Base-by-base conservation (phyloP, 345 rosid genomes). In the Aegle marmelos region DNA sequence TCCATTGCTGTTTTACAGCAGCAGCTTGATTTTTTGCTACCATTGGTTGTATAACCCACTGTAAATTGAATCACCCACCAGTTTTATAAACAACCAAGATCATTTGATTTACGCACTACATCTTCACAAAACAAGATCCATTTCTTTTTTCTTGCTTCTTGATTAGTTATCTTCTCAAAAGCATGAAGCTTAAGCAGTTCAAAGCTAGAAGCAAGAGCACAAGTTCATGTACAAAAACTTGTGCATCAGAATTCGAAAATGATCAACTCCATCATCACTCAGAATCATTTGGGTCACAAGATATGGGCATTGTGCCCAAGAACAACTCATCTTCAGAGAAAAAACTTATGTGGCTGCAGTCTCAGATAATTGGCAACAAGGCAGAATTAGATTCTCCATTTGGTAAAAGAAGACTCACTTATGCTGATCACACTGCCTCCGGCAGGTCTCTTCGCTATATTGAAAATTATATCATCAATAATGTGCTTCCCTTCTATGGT, bases 401-500 rank as follows among this genome's bases (percentile, higher is more conserved):
- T 53, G 57, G 57, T 17, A 53, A 53, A 53, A 17, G 57, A 53
- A 17, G 22, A 53, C 57, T 53, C 57, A 53, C 22, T 17, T 53
- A 53, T 17, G 57, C 57, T 17, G 57, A 53, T 53, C 57, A 53
- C 22, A 53, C 57, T 53, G 57, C 57, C 73, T 88, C 94, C 0
- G 92, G 85, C 33, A 79, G 89, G 7, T 85, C 85, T 36, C 82
- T 91, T 72, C 86, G 28, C 30, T 89, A 86, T 30, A 76, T 88
- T 25, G 94, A 89, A 76, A 77, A 83, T 58, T 89, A 83, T 66
- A 87, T 89, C 82, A 10, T 67, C 79, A 76, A 78, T 39, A 82
- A 91, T 17, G 86, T 88, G 76, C 94, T 88, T 53, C 93, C 93
- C 1, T 88, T 78, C n/a, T 91, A 89, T 58, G 93, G 94, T 88